Evolutionary conservation across 2,329 filamentous ascomycete species (phyloP), one percentile per base, ranked within the genome.

Genomic region (Teratosphaeria pseudoeucalypti): DNA sequence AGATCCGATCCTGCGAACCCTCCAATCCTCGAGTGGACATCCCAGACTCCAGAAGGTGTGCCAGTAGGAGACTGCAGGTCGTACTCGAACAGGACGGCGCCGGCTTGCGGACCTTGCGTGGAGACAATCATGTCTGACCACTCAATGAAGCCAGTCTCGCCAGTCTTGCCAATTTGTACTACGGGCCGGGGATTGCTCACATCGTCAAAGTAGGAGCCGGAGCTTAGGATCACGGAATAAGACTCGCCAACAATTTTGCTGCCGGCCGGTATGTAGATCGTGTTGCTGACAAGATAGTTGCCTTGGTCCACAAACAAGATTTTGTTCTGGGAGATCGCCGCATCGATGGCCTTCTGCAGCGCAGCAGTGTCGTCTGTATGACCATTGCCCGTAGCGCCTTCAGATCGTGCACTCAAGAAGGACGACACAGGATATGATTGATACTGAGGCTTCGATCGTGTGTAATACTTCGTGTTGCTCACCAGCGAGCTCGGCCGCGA

Each of bases 221-320:
- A 78, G 0, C 80, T 85, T 58, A 82, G 77, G 62, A 85, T 79
- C 71, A 84, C 77, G 1, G 79, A 77, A 64, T 80, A 79, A 2
- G 77, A 78, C 65, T 88, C 84, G 14, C 85, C 85, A 2, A 85
- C 78, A 59, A 88, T 82, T 63, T 78, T 81, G 11, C 80, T 77
- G 12, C 77, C 76, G 1, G 70, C 65, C 60, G 88, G 88, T 9
- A 92, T 80, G 65, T 82, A 81, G 72, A 92, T 76, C 0, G 88
- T 92, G 53, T 52, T 60, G 52, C 82, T 85, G 65, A 92, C 77
- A 58, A 88, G 73, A 72, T 92, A 90, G 56, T 85, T 82, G 58
- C 89, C 89, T 68, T 87, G 85, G 68, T 90, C 87, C 65, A 92
- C 87, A 75, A 85, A 92, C 60, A 89, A 81, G 63, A 92, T 74